Evolutionary conservation across 352 stramenopile genomes (phyloP), one percentile per base, ranked within the genome.

Genomic region (Phytopythium litorale): DNA sequence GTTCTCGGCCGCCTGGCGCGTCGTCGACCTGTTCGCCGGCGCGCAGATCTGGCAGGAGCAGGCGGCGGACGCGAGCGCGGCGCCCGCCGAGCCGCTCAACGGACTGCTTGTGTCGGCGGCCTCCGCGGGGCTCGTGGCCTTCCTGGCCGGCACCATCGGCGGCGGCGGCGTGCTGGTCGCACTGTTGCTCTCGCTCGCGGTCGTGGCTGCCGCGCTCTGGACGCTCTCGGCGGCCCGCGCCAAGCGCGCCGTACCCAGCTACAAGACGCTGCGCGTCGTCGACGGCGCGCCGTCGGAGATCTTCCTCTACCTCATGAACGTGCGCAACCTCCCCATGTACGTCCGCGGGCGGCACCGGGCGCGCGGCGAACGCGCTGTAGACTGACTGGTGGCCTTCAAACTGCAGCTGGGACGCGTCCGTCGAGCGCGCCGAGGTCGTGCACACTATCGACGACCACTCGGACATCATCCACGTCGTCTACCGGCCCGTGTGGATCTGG

Each of bases 401-500:
- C n/a, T n/a, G 25, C 37, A 84, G 75, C 8, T 92, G 83, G 83
- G 83, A 91, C 59, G 76, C 78, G 11, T 86, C 81, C 2, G 71
- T 91, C 1, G 83, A 90, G 56, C 67, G 62, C 56, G 78, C 77
- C 0, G 67, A 83, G 45, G 79, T 90, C 5, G 79, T 92, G 58
- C 81, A 92, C 65, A 89, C 81, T 0, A 89, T 92, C 49, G 83
- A 92, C 42, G 76, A 88, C 56, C 83, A 92, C 63, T 83, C 83
- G 50, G 83, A 92, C 71, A 91, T 92, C 60, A 76, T 91, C 53
- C 79, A 91, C 63, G 66, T 91, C 58, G 74, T 90, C n/a, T 91
- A 89, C 53, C 61, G 71, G 28, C 81, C 83, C 1, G 78, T 88
- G n/a, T 92, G 83, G 83, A 79, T 91, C 46, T 92, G 83, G 83